Evolutionary conservation across 371 early-diverging fungal species (phyloP).

Genomic region (Mortierella sp.): DNA sequence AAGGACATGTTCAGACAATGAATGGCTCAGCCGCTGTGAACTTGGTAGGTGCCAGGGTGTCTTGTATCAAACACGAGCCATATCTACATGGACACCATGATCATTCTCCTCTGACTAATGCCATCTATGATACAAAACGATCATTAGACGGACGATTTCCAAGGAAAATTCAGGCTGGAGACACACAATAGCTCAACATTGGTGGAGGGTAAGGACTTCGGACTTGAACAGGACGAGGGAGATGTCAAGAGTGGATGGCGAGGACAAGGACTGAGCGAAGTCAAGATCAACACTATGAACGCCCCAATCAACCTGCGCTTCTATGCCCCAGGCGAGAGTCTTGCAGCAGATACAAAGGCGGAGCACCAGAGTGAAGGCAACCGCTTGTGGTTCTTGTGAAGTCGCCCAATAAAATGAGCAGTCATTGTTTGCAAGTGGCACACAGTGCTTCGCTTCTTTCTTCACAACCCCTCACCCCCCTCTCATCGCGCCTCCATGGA

Average conservation of each 20-base stretch:
- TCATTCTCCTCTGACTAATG: no score
- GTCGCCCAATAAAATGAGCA: no score
- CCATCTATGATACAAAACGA: background rate
- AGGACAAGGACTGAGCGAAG: conserved; percentile 18
- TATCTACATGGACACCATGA: background rate
- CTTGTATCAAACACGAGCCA: background rate
- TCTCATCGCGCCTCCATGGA: conserved; percentile 21
- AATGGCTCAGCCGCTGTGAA: conserved; percentile 38
- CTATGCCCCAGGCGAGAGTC: conserved; percentile 37
- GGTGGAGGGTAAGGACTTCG: conserved; percentile 32
- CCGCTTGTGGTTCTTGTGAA: no score
- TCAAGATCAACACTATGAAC: conserved; percentile 23
- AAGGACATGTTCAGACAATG: conserved; percentile 11
- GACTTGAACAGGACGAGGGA: conserved; percentile 31
- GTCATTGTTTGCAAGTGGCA: background rate
- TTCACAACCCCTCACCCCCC: background rate
- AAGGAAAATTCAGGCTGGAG: conserved; percentile 28
- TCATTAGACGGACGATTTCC: conserved; percentile 34
- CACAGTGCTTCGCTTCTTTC: background rate
- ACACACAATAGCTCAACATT: conserved; percentile 27
- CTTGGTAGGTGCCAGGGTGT: conserved; percentile 21
- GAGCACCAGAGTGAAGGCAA: background rate
- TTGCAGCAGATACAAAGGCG: conserved; percentile 13
- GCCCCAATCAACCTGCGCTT: conserved; percentile 22
- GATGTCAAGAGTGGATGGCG: conserved; percentile 24